A percentile compares a stretch with the other conserved stretches of the same genome.
These are phyloP conservation scores for Boletellus emodensis DNA, from an alignment of 768 basidiomycete genomes.

Conservation along the genomic window DNA sequence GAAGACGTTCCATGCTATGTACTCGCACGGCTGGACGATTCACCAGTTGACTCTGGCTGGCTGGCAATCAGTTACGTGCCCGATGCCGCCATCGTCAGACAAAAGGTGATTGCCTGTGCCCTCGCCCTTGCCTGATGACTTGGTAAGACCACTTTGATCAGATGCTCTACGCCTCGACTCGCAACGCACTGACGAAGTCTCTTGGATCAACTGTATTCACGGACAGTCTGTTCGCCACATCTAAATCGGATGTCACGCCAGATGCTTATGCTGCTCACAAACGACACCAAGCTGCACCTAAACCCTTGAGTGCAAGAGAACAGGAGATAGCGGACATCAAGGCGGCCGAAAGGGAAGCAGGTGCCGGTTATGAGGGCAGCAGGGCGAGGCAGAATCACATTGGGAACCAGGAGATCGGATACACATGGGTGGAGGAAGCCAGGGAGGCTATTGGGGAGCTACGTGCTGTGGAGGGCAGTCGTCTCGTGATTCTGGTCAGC, in stretches of 20 bases:
- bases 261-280: conserved; percentile 72
- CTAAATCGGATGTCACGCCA: conserved; percentile 60
- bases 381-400: conserved; percentile 52
- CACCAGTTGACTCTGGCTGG: conserved; percentile 54
- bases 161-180: conserved; percentile 89
- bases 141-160: conserved; percentile 23
- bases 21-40: conserved; percentile 59
- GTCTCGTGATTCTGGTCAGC: conserved; percentile 65
- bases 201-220: conserved; percentile 71
- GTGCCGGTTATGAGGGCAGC: conserved; percentile 54
- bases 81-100: conserved; percentile 71
- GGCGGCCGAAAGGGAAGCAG: conserved; percentile 66
- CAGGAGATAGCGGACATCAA: conserved; percentile 75
- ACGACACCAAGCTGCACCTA: conserved; percentile 66
- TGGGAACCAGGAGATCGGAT: conserved; percentile 51
- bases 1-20: conserved; percentile 71
- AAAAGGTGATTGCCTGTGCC: conserved; percentile 52
- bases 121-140: not conserved
- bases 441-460: conserved; percentile 62
- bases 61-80: conserved; percentile 77
- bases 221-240: conserved; percentile 75
- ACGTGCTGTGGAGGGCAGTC: conserved; percentile 42
- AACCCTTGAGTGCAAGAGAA: conserved; percentile 80
- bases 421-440: conserved; percentile 65
- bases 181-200: conserved; percentile 62